A percentile compares a stretch with the other conserved stretches of the same genome.
phyloP scores from a whole-genome alignment of 2,329 filamentous ascomycete species.

The Dactylella cylindrospora region DNA sequence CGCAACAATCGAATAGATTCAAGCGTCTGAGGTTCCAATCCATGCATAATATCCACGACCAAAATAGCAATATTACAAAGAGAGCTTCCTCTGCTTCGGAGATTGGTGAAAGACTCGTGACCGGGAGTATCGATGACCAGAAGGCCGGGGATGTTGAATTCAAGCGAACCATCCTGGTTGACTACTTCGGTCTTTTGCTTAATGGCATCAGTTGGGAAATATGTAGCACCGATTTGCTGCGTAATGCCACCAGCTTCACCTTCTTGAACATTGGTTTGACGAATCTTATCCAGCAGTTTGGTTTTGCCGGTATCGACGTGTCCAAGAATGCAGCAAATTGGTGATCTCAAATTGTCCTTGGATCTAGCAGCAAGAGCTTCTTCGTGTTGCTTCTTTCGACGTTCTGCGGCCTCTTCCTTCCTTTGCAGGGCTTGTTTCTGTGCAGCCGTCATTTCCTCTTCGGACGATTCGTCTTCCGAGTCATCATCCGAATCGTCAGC shows the following conservation, averaged over 20 bases:
- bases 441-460: conserved; percentile 73
- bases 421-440: conserved; percentile 71
- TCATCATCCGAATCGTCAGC: conserved; percentile 61
- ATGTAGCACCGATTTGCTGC: conserved; percentile 98
- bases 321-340: conserved; percentile 98
- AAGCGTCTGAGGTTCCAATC: conserved; percentile 91
- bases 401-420: conserved; percentile 85
- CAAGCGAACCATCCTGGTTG: conserved; percentile 84
- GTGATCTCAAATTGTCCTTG: conserved; percentile 90
- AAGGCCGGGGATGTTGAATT: conserved; percentile 96
- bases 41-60: conserved; percentile 99
- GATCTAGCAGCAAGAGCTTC: conserved; percentile 88
- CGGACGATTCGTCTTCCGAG: conserved; percentile 66
- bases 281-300: conserved; percentile 97
- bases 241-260: conserved; percentile 99
- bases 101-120: conserved; percentile 99
- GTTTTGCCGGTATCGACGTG: conserved; percentile 99
- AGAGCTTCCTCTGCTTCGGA: conserved; percentile 93
- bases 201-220: conserved; percentile 94
- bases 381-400: conserved; percentile 85
- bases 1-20: conserved; percentile 95
- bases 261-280: conserved; percentile 97
- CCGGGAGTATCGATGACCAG: conserved; percentile 97
- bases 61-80: conserved; percentile 99
- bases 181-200: conserved; percentile 89